Evolutionary conservation across 164 flowering plant genomes (phyloP).

Genomic region (Annona cherimola): DNA sequence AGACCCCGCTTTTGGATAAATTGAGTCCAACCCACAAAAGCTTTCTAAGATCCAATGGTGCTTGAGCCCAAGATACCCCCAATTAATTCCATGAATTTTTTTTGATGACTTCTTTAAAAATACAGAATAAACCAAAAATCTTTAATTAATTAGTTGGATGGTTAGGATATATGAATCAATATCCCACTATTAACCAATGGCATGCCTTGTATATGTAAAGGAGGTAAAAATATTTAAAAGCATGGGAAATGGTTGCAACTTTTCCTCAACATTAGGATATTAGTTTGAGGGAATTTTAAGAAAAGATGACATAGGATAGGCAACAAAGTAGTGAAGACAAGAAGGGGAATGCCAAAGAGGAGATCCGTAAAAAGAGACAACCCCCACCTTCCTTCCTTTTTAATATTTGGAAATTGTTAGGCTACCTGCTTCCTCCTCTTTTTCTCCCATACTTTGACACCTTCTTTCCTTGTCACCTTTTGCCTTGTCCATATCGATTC

Average conservation of each 20-base stretch:
- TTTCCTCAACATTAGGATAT: conserved; percentile 4
- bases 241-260: background rate
- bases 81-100: too few relatives aligned
- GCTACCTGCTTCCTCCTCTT: conserved; percentile 20
- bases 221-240: too few relatives aligned
- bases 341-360: conserved; percentile 20
- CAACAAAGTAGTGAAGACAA: conserved; percentile 20
- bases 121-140: too few relatives aligned
- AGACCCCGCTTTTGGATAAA: too few relatives aligned
- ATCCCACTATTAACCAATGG: background rate
- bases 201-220: background rate
- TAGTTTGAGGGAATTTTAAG: background rate
- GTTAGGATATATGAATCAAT: background rate
- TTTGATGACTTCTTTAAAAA: too few relatives aligned
- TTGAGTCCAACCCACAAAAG: too few relatives aligned
- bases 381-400: conserved; percentile 17
- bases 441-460: background rate
- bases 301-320: conserved; percentile 4
- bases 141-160: background rate
- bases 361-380: conserved; percentile 29
- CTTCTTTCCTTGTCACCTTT: background rate
- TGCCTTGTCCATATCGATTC: background rate
- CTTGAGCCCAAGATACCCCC: too few relatives aligned
- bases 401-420: conserved; percentile 1
- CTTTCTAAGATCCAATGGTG: too few relatives aligned